Conservation (phyloP, 1,139 yeast genomes). For the Geotrichum klebahnii region DNA sequence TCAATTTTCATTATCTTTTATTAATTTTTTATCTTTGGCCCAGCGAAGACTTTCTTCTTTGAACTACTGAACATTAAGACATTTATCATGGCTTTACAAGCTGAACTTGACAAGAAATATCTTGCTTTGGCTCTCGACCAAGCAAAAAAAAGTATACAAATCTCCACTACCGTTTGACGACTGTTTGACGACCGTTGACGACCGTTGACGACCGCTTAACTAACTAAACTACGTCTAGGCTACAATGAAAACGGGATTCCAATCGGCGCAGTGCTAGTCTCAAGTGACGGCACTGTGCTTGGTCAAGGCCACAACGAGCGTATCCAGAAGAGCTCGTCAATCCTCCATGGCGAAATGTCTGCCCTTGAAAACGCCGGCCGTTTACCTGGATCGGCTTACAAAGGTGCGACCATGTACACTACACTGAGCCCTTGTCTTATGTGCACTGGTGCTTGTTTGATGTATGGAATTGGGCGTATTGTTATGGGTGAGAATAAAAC, state of each 20-base stretch:
- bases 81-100: slow-evolving; percentile 7
- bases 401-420: slow-evolving; percentile 63
- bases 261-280: slow-evolving; percentile 70
- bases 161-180: background rate
- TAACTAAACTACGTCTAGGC: slow-evolving; percentile 43
- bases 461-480: slow-evolving; percentile 81
- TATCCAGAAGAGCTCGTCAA: slow-evolving; percentile 69
- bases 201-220: background rate
- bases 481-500: slow-evolving; percentile 85
- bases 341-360: slow-evolving; percentile 85
- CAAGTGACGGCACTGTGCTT: slow-evolving; percentile 70
- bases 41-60: too few species aligned
- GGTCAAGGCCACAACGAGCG: slow-evolving; percentile 89
- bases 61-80: background rate
- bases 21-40: too few species aligned
- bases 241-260: slow-evolving; percentile 87
- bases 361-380: slow-evolving; percentile 89
- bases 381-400: slow-evolving; percentile 61
- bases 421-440: slow-evolving; percentile 88
- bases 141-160: slow-evolving; percentile 36
- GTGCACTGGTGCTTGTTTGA: slow-evolving; percentile 90
- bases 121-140: slow-evolving; percentile 37
- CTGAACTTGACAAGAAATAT: slow-evolving; percentile 28
- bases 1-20: too few species aligned
- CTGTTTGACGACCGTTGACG: background rate